phyloP scores from a whole-genome alignment of 805 yeast species.

The Zygoascus biomembranicola region DNA sequence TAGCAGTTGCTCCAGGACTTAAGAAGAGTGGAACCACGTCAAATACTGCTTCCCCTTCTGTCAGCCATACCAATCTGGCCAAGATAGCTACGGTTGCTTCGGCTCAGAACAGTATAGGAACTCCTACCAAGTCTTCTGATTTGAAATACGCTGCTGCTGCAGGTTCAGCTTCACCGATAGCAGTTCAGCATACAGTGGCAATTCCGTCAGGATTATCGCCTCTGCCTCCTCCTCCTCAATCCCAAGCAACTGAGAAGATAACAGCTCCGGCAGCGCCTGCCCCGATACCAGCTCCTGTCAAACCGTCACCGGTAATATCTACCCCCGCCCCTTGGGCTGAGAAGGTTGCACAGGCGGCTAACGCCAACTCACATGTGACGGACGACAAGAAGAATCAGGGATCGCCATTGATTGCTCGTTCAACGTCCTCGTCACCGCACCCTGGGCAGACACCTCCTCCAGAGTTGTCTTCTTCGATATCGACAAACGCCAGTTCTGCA shows the following conservation, averaged over 20 bases:
- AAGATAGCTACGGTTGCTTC: conserved; percentile 14
- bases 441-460: conserved; percentile 18
- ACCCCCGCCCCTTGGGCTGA: conserved; percentile 21
- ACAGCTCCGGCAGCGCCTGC: background rate
- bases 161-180: conserved; percentile 24
- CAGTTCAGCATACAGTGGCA: conserved; percentile 11
- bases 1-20: background rate
- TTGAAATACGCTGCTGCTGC: conserved; percentile 51
- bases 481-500: conserved; percentile 14
- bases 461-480: conserved; percentile 8
- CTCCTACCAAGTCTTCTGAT: conserved; percentile 43
- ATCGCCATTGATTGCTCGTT: conserved; percentile 13
- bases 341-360: conserved; percentile 5
- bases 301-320: conserved; percentile 2
- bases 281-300: background rate
- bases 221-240: conserved; percentile 16
- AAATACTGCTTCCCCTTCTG: conserved; percentile 16
- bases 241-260: background rate
- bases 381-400: background rate
- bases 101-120: conserved; percentile 14
- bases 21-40: conserved; percentile 7
- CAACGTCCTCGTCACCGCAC: conserved; percentile 16
- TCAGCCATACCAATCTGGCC: conserved; percentile 15
- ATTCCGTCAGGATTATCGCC: conserved; percentile 17
- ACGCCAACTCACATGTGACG: background rate